Conservation (phyloP, 1,284 basidiomycete species). For the Ustilago nuda region DNA sequence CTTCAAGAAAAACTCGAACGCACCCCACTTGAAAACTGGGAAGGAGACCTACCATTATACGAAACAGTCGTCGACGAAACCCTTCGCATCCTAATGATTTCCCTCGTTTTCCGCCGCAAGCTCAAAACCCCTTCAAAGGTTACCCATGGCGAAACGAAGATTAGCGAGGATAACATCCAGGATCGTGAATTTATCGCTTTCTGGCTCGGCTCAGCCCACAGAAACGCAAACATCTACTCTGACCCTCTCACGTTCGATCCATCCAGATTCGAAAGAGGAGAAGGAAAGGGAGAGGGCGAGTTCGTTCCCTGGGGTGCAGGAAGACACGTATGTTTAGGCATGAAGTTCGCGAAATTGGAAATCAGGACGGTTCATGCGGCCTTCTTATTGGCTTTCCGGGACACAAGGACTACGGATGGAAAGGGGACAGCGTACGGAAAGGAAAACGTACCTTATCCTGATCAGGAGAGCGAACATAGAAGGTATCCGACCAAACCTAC, state of each 20-base stretch:
- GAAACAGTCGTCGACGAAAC: constrained; percentile 46
- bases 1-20: constrained; percentile 36
- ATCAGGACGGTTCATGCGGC: constrained; percentile 38
- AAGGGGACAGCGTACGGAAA: constrained; percentile 10
- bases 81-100: constrained; percentile 46
- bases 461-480: constrained; percentile 49
- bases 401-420: constrained; percentile 17
- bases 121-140: constrained; percentile 22
- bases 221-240: constrained; percentile 42
- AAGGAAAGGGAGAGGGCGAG: constrained; percentile 45
- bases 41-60: constrained; percentile 34
- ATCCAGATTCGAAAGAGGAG: constrained; percentile 34
- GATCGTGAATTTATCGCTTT: constrained; percentile 43
- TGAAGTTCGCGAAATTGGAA: constrained; percentile 55
- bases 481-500: constrained; percentile 42
- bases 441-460: constrained; percentile 28
- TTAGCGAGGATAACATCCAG: constrained; percentile 30
- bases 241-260: constrained; percentile 51
- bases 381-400: constrained; percentile 38
- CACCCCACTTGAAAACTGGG: constrained; percentile 37
- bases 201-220: constrained; percentile 46
- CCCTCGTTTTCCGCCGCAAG: constrained; percentile 47
- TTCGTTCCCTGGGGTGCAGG: constrained; percentile 56
- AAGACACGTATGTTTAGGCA: constrained; percentile 49
- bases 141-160: constrained; percentile 18